Conservation (phyloP, 306 rosid species). For the Pueraria montana region DNA sequence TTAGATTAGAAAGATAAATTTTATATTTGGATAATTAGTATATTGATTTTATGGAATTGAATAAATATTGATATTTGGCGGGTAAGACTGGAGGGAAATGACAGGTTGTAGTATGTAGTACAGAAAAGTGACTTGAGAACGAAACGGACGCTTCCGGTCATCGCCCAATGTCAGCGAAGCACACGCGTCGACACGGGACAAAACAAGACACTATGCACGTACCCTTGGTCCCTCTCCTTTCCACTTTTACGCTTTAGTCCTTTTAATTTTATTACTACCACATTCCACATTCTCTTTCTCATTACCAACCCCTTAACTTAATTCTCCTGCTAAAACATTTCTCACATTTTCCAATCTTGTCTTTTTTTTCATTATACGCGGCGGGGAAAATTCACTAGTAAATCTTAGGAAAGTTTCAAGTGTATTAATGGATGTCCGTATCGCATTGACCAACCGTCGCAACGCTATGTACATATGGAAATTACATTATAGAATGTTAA, state of each 20-base stretch:
- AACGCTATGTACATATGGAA: too few relatives aligned
- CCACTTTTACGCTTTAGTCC: neutral
- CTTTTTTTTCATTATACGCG: neutral
- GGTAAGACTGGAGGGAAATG: constrained; percentile 57
- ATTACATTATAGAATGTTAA: neutral
- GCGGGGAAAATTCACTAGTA: neutral
- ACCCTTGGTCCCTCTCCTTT: neutral
- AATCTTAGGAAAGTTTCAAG: neutral
- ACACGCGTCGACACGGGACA: constrained; percentile 76
- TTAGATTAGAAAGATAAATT: neutral
- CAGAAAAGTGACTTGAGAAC: constrained; percentile 49
- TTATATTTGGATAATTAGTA: neutral
- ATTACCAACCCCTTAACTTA: neutral
- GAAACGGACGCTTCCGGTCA: constrained; percentile 51
- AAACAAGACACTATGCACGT: constrained; percentile 45
- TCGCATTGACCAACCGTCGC: neutral
- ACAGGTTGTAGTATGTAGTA: constrained; percentile 35
- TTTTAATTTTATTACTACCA: too few relatives aligned
- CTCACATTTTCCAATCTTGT: neutral
- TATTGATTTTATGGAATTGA: neutral
- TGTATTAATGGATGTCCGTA: constrained; percentile 3
- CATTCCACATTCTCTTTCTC: neutral
- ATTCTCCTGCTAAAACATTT: too few relatives aligned
- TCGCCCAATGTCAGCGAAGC: constrained; percentile 39
- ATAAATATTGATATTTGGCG: constrained; percentile 45